These are phyloP conservation scores for Cyberlindnera meyerae DNA, from an alignment of 805 yeast species.

Conservation along the genomic window DNA sequence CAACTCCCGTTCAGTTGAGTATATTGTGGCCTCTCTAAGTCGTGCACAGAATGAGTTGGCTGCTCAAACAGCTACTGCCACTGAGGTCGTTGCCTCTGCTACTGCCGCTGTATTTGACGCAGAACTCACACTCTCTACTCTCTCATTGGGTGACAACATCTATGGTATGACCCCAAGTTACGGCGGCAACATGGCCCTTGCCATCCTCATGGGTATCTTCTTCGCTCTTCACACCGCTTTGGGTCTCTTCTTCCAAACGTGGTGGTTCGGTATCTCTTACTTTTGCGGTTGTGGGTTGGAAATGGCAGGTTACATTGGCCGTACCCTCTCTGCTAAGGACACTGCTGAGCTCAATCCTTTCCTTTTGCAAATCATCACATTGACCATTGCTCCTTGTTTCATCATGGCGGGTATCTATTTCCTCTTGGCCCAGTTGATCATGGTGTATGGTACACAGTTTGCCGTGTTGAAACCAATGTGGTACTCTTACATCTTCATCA, in stretches of 20 bases:
- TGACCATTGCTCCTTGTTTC: constrained; percentile 78
- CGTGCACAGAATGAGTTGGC: constrained; percentile 13
- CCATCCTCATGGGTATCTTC: constrained; percentile 48
- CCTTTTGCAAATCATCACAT: constrained; percentile 58
- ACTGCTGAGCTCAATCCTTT: constrained; percentile 37
- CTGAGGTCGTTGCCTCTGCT: constrained; percentile 9
- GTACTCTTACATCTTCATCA: constrained; percentile 61
- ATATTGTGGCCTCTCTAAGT: constrained; percentile 18
- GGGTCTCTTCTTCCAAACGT: constrained; percentile 45
- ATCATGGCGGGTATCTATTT: constrained; percentile 80
- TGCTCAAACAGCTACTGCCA: constrained; percentile 12
- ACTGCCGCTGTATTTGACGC: constrained; percentile 1
- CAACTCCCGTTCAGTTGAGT: constrained; percentile 17
- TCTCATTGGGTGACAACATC: constrained; percentile 13
- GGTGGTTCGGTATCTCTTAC: constrained; percentile 62
- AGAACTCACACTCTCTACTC: constrained; percentile 9
- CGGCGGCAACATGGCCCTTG: constrained; percentile 57
- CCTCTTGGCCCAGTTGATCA: constrained; percentile 59
- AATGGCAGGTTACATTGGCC: constrained; percentile 60
- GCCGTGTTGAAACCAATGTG: constrained; percentile 52
- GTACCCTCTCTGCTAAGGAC: constrained; percentile 43
- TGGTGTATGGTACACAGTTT: constrained; percentile 51
- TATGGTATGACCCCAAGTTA: constrained; percentile 47
- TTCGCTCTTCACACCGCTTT: constrained; percentile 37
- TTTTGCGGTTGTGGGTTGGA: constrained; percentile 54